Evolutionary conservation across 2,329 filamentous ascomycete species (phyloP).

Genomic region (Anthostomella pinea): DNA sequence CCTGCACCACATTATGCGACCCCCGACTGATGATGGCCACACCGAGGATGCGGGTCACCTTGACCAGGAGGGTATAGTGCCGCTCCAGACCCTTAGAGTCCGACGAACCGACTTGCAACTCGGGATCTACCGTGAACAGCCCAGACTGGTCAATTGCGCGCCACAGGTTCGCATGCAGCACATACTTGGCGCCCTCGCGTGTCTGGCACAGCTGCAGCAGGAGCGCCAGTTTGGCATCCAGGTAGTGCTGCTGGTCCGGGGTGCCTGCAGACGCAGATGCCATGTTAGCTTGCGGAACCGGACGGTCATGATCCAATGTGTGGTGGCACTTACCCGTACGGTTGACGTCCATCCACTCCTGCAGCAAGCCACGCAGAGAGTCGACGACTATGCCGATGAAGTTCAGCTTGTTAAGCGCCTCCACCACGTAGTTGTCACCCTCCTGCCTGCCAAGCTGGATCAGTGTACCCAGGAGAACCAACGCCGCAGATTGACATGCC

Average conservation of each 20-base stretch:
- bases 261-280: slow-evolving; percentile 30
- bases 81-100: slow-evolving; percentile 69
- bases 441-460: slow-evolving; percentile 71
- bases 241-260: slow-evolving; percentile 48
- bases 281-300: slow-evolving; percentile 5
- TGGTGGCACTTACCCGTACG: slow-evolving; percentile 57
- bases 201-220: slow-evolving; percentile 83
- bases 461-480: slow-evolving; percentile 78
- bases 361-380: slow-evolving; percentile 73
- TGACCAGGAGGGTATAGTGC: slow-evolving; percentile 81
- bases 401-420: slow-evolving; percentile 79
- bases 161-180: slow-evolving; percentile 89
- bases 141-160: slow-evolving; percentile 74
- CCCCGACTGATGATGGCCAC: slow-evolving; percentile 80
- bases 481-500: slow-evolving; percentile 77
- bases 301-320: no score
- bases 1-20: slow-evolving; percentile 77
- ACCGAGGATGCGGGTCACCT: slow-evolving; percentile 77
- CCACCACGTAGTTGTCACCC: slow-evolving; percentile 71
- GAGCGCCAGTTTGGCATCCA: slow-evolving; percentile 74
- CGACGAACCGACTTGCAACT: slow-evolving; percentile 76
- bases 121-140: slow-evolving; percentile 88
- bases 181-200: slow-evolving; percentile 75
- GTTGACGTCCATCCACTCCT: slow-evolving; percentile 64
- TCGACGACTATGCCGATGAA: slow-evolving; percentile 90